A percentile compares a stretch with the other conserved stretches of the same genome.
These are phyloP conservation scores for Crithidia sp. DNA, from an alignment of 208 protist genomes.

Conservation along the genomic window DNA sequence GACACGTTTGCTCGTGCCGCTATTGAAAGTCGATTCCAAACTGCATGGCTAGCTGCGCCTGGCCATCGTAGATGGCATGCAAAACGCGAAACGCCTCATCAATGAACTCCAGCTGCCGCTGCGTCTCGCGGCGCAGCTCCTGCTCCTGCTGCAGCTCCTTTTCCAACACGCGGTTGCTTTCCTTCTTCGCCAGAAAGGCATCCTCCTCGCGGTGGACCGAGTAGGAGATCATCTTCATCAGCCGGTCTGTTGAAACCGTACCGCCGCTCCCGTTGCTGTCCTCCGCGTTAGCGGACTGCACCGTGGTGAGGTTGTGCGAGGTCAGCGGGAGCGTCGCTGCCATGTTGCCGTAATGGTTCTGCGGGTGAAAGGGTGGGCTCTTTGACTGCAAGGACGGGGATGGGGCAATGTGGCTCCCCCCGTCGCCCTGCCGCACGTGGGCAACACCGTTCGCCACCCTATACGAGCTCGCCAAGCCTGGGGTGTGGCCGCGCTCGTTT, in stretches of 20 bases:
- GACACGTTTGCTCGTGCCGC: neutral
- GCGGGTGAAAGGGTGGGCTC: slow-evolving; percentile 24
- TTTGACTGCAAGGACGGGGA: slow-evolving; percentile 19
- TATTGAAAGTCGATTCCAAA: slow-evolving; percentile 9
- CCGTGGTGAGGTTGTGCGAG: slow-evolving; percentile 12
- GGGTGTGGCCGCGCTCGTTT: slow-evolving; percentile 17
- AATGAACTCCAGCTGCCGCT: slow-evolving; percentile 35
- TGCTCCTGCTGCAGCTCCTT: slow-evolving; percentile 56
- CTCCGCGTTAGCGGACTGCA: slow-evolving; percentile 13
- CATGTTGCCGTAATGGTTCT: slow-evolving; percentile 29
- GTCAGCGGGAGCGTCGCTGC: slow-evolving; percentile 20
- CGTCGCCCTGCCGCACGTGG: slow-evolving; percentile 7
- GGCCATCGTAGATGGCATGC: slow-evolving; percentile 23
- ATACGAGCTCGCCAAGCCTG: slow-evolving; percentile 2
- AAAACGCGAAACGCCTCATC: slow-evolving; percentile 23
- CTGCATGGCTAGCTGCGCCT: slow-evolving; percentile 18
- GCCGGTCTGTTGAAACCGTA: slow-evolving; percentile 32
- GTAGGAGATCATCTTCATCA: slow-evolving; percentile 67
- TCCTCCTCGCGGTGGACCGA: slow-evolving; percentile 62
- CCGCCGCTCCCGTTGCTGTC: slow-evolving; percentile 13
- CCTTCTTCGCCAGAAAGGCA: slow-evolving; percentile 54
- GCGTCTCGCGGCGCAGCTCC: slow-evolving; percentile 33
- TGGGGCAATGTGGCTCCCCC: slow-evolving; percentile 6
- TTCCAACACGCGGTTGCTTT: slow-evolving; percentile 76
- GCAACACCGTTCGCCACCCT: neutral